phyloP scores from a whole-genome alignment of 805 yeast species.

The Yamadazyma scolyti region DNA sequence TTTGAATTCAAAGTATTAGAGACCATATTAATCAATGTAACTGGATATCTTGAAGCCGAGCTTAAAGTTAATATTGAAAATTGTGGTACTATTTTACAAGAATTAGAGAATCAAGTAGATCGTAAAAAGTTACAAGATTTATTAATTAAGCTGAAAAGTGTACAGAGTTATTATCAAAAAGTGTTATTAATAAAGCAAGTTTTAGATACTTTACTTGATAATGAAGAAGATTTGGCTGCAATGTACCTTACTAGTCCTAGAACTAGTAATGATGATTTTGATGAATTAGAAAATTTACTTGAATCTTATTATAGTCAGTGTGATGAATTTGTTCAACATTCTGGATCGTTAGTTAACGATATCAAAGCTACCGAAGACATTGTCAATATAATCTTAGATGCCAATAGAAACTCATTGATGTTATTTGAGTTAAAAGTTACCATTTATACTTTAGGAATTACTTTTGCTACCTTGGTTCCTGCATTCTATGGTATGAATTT shows the following conservation, averaged over 20 bases:
- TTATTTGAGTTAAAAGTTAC: slow-evolving; percentile 78
- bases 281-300: slow-evolving; percentile 80
- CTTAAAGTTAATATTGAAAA: slow-evolving; percentile 52
- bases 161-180: slow-evolving; percentile 73
- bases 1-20: slow-evolving; percentile 86
- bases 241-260: slow-evolving; percentile 63
- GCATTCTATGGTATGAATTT: slow-evolving; percentile 89
- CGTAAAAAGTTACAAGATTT: slow-evolving; percentile 71
- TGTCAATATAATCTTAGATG: slow-evolving; percentile 85
- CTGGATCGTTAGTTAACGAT: slow-evolving; percentile 77
- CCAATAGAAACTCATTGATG: slow-evolving; percentile 88
- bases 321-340: slow-evolving; percentile 90
- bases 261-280: slow-evolving; percentile 34
- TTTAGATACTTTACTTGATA: slow-evolving; percentile 78
- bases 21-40: slow-evolving; percentile 74
- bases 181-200: slow-evolving; percentile 73
- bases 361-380: slow-evolving; percentile 90
- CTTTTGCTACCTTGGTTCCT: slow-evolving; percentile 80
- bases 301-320: slow-evolving; percentile 90
- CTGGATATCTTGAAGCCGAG: slow-evolving; percentile 76
- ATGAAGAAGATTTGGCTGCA: slow-evolving; percentile 77
- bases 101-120: slow-evolving; percentile 76
- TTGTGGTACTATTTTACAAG: slow-evolving; percentile 63
- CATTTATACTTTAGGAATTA: slow-evolving; percentile 78
- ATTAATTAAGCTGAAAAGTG: slow-evolving; percentile 65